phyloP scores from a whole-genome alignment of 192 early-diverging fungal species.

The Phlyctochytrium bullatum region DNA sequence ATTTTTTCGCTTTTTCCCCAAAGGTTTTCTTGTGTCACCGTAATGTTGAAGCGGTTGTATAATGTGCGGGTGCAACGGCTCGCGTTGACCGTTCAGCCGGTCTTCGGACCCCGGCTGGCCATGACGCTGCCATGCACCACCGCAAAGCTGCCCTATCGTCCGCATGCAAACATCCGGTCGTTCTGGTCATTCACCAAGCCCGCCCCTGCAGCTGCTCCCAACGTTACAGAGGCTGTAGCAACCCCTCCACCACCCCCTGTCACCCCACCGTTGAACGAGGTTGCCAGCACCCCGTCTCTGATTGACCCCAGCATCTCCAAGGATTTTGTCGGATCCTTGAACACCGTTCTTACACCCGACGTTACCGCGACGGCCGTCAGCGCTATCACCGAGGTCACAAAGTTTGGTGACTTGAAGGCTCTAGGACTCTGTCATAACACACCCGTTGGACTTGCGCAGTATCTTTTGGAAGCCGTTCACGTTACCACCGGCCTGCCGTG shows the following conservation, averaged over 20 bases:
- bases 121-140: too few species aligned
- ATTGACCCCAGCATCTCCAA: not conserved
- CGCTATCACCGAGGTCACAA: constrained; percentile 49
- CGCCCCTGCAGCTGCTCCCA: not conserved
- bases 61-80: too few species aligned
- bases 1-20: too few species aligned
- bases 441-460: constrained; percentile 72
- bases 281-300: not conserved
- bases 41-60: too few species aligned
- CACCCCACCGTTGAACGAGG: not conserved
- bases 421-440: constrained; percentile 74
- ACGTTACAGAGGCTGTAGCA: not conserved
- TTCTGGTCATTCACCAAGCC: constrained; percentile 1
- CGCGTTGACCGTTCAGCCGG: too few species aligned
- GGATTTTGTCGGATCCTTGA: constrained; percentile 19
- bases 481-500: constrained; percentile 85
- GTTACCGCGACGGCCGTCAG: not conserved
- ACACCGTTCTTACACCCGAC: constrained; percentile 23
- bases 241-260: not conserved
- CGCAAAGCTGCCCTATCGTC: too few species aligned
- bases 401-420: constrained; percentile 82
- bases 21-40: too few species aligned
- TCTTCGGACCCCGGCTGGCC: too few species aligned
- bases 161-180: not conserved
- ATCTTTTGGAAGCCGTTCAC: constrained; percentile 72